Evolutionary conservation across 139 green algal species (phyloP).

Genomic region (Coelastrella sp.): DNA sequence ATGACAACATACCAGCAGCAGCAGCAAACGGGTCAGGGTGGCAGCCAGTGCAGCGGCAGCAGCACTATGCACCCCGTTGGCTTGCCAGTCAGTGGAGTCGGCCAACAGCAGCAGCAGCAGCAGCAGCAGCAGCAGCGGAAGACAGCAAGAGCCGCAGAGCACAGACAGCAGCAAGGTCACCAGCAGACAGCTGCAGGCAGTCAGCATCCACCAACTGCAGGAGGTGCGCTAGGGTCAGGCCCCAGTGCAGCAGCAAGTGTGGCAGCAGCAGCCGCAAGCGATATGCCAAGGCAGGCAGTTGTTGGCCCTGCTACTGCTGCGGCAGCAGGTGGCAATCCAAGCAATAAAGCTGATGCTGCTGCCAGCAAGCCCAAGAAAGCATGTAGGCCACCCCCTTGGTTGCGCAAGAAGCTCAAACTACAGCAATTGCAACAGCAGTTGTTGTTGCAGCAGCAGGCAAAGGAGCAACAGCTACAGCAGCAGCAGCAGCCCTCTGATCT

Average conservation of each 20-base stretch:
- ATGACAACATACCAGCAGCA: not conserved
- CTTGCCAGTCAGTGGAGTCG: too few species aligned
- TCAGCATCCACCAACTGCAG: not conserved
- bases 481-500: not conserved
- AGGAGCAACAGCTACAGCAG: slow-evolving; percentile 28
- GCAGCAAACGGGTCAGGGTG: not conserved
- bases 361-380: slow-evolving; percentile 11
- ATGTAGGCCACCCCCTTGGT: slow-evolving; percentile 19
- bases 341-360: not conserved
- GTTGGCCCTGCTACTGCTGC: not conserved
- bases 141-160: slow-evolving; percentile 10
- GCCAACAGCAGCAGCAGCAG: not conserved
- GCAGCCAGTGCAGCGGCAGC: slow-evolving; percentile 21
- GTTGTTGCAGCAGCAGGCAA: slow-evolving; percentile 26
- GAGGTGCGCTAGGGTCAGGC: not conserved
- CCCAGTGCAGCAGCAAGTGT: slow-evolving; percentile 10
- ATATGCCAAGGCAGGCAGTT: not conserved
- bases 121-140: slow-evolving; percentile 27
- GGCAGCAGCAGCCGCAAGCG: not conserved
- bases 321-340: slow-evolving; percentile 15
- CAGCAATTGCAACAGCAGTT: slow-evolving; percentile 21
- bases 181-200: slow-evolving; percentile 22
- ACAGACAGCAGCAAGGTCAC: not conserved
- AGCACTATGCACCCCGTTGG: not conserved
- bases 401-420: slow-evolving; percentile 25